A percentile compares a stretch with the other conserved stretches of the same genome.
phyloP scores from a whole-genome alignment of 2,329 filamentous ascomycete genomes.

The Monilinia vaccinii-corymbosi region DNA sequence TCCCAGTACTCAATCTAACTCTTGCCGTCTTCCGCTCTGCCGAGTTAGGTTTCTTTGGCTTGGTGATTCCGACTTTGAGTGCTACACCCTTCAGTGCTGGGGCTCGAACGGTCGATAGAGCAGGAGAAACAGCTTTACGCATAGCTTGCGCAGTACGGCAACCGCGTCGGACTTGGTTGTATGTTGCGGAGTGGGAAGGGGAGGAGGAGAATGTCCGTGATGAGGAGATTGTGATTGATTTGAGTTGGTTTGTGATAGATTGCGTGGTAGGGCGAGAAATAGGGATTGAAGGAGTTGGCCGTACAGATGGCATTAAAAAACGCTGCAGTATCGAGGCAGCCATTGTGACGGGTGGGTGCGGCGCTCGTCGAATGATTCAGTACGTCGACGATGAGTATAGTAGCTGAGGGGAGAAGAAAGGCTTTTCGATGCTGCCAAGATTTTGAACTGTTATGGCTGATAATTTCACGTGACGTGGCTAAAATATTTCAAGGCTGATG shows the following conservation, averaged over 20 bases:
- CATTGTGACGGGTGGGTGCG: neutral
- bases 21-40: constrained; percentile 93
- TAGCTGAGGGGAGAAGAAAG: neutral
- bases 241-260: constrained; percentile 16
- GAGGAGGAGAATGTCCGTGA: constrained; percentile 20
- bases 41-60: constrained; percentile 98
- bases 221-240: constrained; percentile 26
- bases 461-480: neutral
- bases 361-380: neutral
- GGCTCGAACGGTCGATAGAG: constrained; percentile 57
- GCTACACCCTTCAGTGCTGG: constrained; percentile 94
- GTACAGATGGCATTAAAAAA: neutral
- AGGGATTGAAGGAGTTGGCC: neutral
- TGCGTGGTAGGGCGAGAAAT: neutral
- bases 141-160: constrained; percentile 72
- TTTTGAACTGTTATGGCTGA: neutral
- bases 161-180: constrained; percentile 34
- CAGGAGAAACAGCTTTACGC: constrained; percentile 81
- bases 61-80: constrained; percentile 83
- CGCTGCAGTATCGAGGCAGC: neutral
- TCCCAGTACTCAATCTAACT: constrained; percentile 79
- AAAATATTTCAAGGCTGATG: neutral
- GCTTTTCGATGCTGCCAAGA: neutral
- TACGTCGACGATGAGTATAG: neutral
- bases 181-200: neutral